Base-by-base conservation (phyloP, 768 basidiomycete genomes). In the Coprinopsis sp. region DNA sequence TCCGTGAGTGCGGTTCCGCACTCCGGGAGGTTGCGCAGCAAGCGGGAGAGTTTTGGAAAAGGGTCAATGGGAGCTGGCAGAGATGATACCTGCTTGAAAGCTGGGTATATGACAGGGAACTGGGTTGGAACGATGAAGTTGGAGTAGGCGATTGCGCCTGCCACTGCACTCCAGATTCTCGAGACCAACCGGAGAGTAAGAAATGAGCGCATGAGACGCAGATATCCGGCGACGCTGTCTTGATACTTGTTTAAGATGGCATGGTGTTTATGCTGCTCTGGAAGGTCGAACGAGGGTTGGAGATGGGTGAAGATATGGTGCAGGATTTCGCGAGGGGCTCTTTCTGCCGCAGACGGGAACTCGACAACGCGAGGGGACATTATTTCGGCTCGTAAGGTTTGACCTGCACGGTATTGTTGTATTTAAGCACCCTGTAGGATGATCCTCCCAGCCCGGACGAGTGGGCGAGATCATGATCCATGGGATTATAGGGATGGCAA, bases 41-140 rank as follows among this genome's bases (percentile, higher is more conserved):
- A 42, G 25, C 21, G 12, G 16, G 31, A 24, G 13, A 42, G 40
- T n/a, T 19, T 42, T 42, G 21, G 27, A 29, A 4, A 42, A 24
- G 24, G 25, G 23, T 13, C 24, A 24, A 29, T 29, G 31, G 27
- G 40, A 29, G 25, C 31, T 42, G 12, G 27, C 21, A 18, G 31
- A 16, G 21, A n/a, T n/a, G n/a, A n/a, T n/a, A n/a, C n/a, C n/a
- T n/a, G n/a, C n/a, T n/a, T n/a, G n/a, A n/a, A n/a, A n/a, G n/a
- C n/a, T n/a, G n/a, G n/a, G n/a, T n/a, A n/a, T n/a, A 30, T 28
- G 7, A 39, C 37, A 10, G 46, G 46, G 21, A 38, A 47, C 23
- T 37, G 29, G 12, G 46, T 47, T 4, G 46, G 46, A 13, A 47
- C 33, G 16, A 47, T 29, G 29, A 47, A 38, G 23, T 47, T 37